Evolutionary conservation across 495 filamentous ascomycete genomes (phyloP).

Genomic region (Penicillium tannophilum): DNA sequence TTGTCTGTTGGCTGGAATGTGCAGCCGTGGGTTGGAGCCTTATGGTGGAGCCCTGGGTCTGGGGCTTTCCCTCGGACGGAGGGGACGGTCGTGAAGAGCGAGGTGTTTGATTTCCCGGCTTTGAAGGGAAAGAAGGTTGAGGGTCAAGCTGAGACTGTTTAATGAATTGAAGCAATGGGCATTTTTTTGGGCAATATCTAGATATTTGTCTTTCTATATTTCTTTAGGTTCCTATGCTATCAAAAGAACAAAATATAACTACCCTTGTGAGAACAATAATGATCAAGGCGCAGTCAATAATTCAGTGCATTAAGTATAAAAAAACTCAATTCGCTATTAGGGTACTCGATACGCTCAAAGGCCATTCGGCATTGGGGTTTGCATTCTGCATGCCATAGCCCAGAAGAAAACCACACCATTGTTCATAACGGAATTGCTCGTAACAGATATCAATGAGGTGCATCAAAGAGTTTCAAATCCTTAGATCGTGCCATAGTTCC

Average conservation of each 20-base stretch:
- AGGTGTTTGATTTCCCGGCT: slow-evolving; percentile 71
- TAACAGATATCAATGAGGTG: neutral
- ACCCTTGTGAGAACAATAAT: neutral
- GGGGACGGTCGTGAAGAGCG: slow-evolving; percentile 67
- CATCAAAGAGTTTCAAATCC: neutral
- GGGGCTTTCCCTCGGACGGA: slow-evolving; percentile 56
- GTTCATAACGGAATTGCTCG: neutral
- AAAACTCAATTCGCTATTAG: neutral
- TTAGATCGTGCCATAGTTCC: slow-evolving; percentile 55
- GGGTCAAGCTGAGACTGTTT: slow-evolving; percentile 10
- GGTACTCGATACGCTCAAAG: slow-evolving; percentile 6
- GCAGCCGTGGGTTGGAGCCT: slow-evolving; percentile 91
- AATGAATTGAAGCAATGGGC: slow-evolving; percentile 2
- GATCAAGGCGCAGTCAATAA: too few relatives aligned
- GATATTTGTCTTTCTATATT: neutral
- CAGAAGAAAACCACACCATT: neutral
- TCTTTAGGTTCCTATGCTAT: neutral
- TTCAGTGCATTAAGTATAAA: neutral
- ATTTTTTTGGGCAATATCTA: neutral
- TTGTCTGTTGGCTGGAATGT: slow-evolving; percentile 89
- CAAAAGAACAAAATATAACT: neutral
- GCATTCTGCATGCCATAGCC: neutral
- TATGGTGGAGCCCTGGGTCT: slow-evolving; percentile 71
- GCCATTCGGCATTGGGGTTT: neutral
- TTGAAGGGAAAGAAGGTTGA: slow-evolving; percentile 56